Conservation (phyloP, 1,284 basidiomycete species). For the Ceratobasidium papillatum region DNA sequence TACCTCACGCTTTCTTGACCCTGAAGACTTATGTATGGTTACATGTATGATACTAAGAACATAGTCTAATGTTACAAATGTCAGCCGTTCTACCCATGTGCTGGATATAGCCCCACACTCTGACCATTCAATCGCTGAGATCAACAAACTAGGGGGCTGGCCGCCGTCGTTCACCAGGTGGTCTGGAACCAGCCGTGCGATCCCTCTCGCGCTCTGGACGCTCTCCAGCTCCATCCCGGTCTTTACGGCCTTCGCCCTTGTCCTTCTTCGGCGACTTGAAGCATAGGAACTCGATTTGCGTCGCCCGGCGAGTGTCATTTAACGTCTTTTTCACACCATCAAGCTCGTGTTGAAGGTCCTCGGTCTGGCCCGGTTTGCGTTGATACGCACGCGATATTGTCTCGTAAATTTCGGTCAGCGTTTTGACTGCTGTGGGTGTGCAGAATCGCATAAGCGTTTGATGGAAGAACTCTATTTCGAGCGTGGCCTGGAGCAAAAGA, state of each 20-base stretch:
- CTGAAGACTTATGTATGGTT: constrained; percentile 8
- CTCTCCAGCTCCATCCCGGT: constrained; percentile 43
- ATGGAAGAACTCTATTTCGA: constrained; percentile 99
- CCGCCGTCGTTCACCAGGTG: constrained; percentile 31
- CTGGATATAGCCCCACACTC: not conserved
- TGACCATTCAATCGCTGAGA: not conserved
- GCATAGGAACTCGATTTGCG: constrained; percentile 95
- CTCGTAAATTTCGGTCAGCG: constrained; percentile 90
- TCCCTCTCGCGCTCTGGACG: constrained; percentile 21
- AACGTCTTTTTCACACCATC: constrained; percentile 92
- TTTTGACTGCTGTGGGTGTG: constrained; percentile 78
- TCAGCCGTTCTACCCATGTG: not conserved
- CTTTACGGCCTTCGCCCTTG: constrained; percentile 51
- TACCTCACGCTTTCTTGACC: not conserved
- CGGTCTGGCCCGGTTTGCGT: constrained; percentile 63
- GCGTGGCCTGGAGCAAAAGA: constrained; percentile 75
- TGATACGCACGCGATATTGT: constrained; percentile 93
- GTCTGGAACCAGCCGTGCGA: constrained; percentile 28
- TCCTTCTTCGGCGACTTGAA: constrained; percentile 63
- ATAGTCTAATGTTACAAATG: not conserved
- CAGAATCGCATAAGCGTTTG: constrained; percentile 93
- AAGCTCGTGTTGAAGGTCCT: constrained; percentile 85
- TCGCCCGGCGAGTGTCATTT: constrained; percentile 85
- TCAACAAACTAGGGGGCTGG: constrained; percentile 5
- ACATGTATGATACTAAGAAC: constrained; percentile 2